Percentiles rank a stretch among this genome's conserved stretches.
Conservation (phyloP, 441 rosid species). For the Erodium texanum region DNA sequence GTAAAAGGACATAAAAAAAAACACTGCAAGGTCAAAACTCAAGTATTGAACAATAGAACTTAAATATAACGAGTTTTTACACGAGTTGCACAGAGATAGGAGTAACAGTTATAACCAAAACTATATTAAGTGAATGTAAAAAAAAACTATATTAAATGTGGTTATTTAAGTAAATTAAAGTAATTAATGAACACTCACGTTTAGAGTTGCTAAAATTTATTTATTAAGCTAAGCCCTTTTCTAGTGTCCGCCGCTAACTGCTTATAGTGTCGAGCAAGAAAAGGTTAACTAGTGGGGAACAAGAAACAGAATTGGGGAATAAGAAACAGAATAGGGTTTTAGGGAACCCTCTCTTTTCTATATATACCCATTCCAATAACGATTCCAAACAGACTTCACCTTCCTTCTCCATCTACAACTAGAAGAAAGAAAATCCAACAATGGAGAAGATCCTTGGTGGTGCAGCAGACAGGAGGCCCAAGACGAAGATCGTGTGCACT, state of each 20-base stretch:
- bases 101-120: no score
- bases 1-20: no score
- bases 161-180: no score
- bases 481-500: slow-evolving; percentile 90
- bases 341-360: not conserved
- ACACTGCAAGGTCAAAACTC: no score
- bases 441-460: slow-evolving; percentile 17
- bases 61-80: no score
- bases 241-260: not conserved
- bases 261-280: not conserved
- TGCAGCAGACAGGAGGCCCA: slow-evolving; percentile 31
- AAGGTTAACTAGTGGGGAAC: not conserved
- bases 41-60: no score
- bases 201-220: no score
- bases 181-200: no score
- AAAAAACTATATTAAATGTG: no score
- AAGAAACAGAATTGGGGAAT: not conserved
- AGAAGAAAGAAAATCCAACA: not conserved
- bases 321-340: not conserved
- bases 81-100: no score
- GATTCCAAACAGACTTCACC: not conserved
- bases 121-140: no score
- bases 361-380: not conserved
- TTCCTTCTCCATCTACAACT: not conserved
- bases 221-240: no score